phyloP scores from a whole-genome alignment of 495 filamentous ascomycete species.

The Penicillium subrubescens region DNA sequence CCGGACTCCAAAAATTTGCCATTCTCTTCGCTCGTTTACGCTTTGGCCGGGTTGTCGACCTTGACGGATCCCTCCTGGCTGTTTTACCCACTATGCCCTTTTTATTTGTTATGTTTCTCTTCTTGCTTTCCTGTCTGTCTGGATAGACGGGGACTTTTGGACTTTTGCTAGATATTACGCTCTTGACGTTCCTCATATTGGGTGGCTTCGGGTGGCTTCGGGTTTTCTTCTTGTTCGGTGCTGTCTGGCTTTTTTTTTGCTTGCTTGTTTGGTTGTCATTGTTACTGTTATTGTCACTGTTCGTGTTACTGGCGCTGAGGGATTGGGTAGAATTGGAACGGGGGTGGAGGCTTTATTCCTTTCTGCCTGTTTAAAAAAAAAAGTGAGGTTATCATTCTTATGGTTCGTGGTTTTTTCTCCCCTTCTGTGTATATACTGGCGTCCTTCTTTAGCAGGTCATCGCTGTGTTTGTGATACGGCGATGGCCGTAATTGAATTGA shows the following conservation, averaged over 20 bases:
- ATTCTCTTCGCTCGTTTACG: conserved; percentile 19
- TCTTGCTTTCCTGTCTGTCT: conserved; percentile 27
- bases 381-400: conserved; percentile 22
- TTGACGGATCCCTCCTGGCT: conserved; percentile 29
- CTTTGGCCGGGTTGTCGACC: conserved; percentile 10
- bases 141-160: conserved; percentile 29
- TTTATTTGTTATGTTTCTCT: conserved; percentile 4
- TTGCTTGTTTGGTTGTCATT: conserved; percentile 8
- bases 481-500: conserved; percentile 8
- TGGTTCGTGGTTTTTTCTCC: conserved; percentile 6
- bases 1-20: neutral
- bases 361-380: conserved; percentile 4
- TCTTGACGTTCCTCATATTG: conserved; percentile 23
- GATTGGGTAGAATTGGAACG: conserved; percentile 25
- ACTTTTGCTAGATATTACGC: conserved; percentile 22
- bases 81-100: conserved; percentile 3
- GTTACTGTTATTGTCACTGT: neutral
- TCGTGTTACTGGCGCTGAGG: conserved; percentile 25
- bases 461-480: conserved; percentile 11
- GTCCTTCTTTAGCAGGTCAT: conserved; percentile 11
- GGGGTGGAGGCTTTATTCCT: conserved; percentile 16
- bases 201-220: conserved; percentile 28
- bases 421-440: conserved; percentile 30
- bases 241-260: neutral
- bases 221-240: conserved; percentile 8